Conservation (phyloP, 352 stramenopile genomes). For the Thalassiosira hispida region DNA sequence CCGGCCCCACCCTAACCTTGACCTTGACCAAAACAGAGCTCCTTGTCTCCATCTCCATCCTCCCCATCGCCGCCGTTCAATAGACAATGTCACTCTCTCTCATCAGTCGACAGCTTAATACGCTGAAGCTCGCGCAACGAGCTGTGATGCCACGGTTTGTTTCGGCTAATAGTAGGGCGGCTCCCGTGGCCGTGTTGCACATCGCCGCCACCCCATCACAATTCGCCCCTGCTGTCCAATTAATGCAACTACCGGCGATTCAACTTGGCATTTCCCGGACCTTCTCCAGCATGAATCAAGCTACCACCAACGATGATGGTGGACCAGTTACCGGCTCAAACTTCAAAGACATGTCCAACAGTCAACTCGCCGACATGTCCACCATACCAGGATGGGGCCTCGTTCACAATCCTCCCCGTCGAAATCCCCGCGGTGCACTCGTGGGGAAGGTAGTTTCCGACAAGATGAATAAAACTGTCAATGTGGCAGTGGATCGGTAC, state of each 20-base stretch:
- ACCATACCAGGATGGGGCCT: constrained; percentile 77
- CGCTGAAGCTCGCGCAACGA: constrained; percentile 16
- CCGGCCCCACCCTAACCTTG: too few species aligned
- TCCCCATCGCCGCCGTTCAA: too few species aligned
- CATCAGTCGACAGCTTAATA: constrained; percentile 18
- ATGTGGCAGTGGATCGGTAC: constrained; percentile 93
- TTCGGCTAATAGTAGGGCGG: not conserved
- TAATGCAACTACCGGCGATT: not conserved
- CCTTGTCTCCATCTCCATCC: too few species aligned
- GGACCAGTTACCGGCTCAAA: constrained; percentile 12
- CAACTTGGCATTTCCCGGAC: not conserved
- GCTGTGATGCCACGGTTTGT: constrained; percentile 1
- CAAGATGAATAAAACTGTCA: constrained; percentile 97
- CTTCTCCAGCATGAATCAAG: not conserved
- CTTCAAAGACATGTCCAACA: constrained; percentile 65
- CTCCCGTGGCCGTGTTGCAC: not conserved
- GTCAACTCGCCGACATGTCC: constrained; percentile 68
- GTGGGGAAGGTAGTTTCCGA: constrained; percentile 95
- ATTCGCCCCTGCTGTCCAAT: not conserved
- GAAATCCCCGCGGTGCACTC: constrained; percentile 75
- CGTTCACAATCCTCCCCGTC: constrained; percentile 73
- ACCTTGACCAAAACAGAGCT: too few species aligned
- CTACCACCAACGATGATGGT: constrained; percentile 22
- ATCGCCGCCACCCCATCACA: not conserved
- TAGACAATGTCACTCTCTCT: constrained; percentile 28